Conservation (phyloP, 306 rosid genomes). For the Cicer judaicum region DNA sequence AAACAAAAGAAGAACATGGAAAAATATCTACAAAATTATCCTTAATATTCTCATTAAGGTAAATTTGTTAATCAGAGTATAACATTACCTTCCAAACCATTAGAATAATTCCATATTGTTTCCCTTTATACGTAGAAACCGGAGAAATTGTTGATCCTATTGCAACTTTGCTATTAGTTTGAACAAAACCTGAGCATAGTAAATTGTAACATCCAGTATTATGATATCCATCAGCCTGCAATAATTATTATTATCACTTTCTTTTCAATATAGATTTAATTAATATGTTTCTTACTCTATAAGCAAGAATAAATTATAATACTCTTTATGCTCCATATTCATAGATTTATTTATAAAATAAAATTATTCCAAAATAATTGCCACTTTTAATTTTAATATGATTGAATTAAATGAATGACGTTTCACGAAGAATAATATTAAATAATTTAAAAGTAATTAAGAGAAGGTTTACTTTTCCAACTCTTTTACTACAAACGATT, state of each 20-base stretch:
- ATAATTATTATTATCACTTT: not conserved
- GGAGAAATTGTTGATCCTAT: constrained; percentile 90
- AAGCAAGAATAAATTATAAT: constrained; percentile 25
- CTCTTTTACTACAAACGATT: not conserved
- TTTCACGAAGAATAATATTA: too few relatives aligned
- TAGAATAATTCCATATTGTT: constrained; percentile 74
- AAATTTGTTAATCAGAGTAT: not conserved
- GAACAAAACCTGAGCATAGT: constrained; percentile 88
- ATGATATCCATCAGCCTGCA: constrained; percentile 87
- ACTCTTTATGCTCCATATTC: too few relatives aligned
- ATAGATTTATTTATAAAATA: too few relatives aligned
- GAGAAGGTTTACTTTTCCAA: not conserved
- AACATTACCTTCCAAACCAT: constrained; percentile 80
- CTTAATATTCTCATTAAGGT: not conserved
- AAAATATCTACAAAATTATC: too few relatives aligned
- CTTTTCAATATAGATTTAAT: not conserved
- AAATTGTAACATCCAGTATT: constrained; percentile 91
- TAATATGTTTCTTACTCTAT: not conserved
- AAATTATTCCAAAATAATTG: too few relatives aligned
- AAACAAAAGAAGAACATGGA: too few relatives aligned
- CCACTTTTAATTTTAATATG: too few relatives aligned
- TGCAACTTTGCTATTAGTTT: constrained; percentile 75
- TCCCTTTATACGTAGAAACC: constrained; percentile 70
- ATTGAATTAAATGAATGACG: too few relatives aligned
- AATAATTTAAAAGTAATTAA: too few relatives aligned